phyloP scores from a whole-genome alignment of 1,284 basidiomycete species.

The Pterula multifida region DNA sequence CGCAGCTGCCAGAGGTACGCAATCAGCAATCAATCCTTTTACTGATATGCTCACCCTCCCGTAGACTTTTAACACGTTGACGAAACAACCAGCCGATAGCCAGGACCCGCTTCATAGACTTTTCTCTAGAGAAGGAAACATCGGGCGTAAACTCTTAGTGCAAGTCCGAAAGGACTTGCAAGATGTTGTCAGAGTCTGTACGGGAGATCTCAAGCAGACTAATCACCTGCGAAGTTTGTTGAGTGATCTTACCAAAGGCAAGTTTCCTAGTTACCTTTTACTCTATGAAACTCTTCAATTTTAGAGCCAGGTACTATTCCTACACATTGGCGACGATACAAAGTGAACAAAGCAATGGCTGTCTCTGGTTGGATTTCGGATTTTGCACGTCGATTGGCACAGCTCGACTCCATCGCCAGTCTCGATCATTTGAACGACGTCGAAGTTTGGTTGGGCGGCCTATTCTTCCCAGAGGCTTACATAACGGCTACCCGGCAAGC shows the following conservation, averaged over 20 bases:
- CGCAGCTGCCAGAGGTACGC: constrained; percentile 61
- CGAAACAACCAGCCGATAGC: constrained; percentile 54
- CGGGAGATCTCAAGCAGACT: constrained; percentile 84
- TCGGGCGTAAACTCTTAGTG: constrained; percentile 65
- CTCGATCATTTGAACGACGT: constrained; percentile 59
- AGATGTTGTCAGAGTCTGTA: constrained; percentile 76
- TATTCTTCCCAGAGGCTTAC: constrained; percentile 94
- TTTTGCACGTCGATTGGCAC: constrained; percentile 63
- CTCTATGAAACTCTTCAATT: not conserved
- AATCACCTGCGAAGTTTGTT: constrained; percentile 85
- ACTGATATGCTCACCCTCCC: constrained; percentile 7
- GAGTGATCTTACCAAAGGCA: constrained; percentile 82
- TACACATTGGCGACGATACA: constrained; percentile 79
- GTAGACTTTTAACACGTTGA: constrained; percentile 51
- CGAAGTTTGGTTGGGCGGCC: constrained; percentile 80
- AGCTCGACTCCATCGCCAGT: constrained; percentile 67
- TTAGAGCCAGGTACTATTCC: constrained; percentile 65
- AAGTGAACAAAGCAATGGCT: constrained; percentile 70
- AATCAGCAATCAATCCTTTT: constrained; percentile 2
- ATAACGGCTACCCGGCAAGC: constrained; percentile 89
- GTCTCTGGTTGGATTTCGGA: constrained; percentile 82
- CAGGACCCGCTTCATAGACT: constrained; percentile 80
- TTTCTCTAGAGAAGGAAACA: constrained; percentile 79
- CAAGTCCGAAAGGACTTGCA: constrained; percentile 72
- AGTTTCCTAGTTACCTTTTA: constrained; percentile 10